A percentile compares a stretch with the other conserved stretches of the same genome.
phyloP scores from a whole-genome alignment of 257 asterid species.

The Jasminum sambac region DNA sequence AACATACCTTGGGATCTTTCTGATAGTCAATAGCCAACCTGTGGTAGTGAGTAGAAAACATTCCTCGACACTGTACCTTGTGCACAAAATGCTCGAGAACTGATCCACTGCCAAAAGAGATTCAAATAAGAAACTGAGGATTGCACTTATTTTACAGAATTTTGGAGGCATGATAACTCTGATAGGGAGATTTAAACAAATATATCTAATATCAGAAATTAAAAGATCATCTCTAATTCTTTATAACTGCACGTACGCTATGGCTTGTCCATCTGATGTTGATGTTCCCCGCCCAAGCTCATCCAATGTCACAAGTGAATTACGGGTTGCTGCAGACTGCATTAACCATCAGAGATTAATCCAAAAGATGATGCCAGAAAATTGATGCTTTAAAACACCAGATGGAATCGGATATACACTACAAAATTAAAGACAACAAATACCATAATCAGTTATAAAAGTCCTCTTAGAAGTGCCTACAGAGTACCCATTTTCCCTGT shows the following conservation, averaged over 20 bases:
- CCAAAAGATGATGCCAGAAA: slow-evolving; percentile 15
- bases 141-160: slow-evolving; percentile 6
- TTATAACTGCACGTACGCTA: slow-evolving; percentile 70
- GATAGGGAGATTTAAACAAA: slow-evolving; percentile 2
- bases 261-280: slow-evolving; percentile 98
- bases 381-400: not conserved
- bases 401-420: slow-evolving; percentile 2
- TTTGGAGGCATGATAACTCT: slow-evolving; percentile 3
- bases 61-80: slow-evolving; percentile 82
- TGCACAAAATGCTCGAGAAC: slow-evolving; percentile 91
- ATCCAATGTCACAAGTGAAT: slow-evolving; percentile 89
- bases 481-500: slow-evolving; percentile 1
- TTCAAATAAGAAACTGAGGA: slow-evolving; percentile 20
- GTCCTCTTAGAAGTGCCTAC: slow-evolving; percentile 18
- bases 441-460: not conserved
- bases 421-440: slow-evolving; percentile 2
- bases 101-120: slow-evolving; percentile 64
- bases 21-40: slow-evolving; percentile 78
- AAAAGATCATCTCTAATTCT: slow-evolving; percentile 3
- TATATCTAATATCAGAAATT: slow-evolving; percentile 1
- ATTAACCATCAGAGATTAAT: slow-evolving; percentile 26
- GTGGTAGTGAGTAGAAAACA: slow-evolving; percentile 98
- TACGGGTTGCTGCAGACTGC: slow-evolving; percentile 76
- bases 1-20: slow-evolving; percentile 70
- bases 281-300: slow-evolving; percentile 99